Base-by-base conservation (phyloP, 345 rosid species). In the Salix caprea region DNA sequence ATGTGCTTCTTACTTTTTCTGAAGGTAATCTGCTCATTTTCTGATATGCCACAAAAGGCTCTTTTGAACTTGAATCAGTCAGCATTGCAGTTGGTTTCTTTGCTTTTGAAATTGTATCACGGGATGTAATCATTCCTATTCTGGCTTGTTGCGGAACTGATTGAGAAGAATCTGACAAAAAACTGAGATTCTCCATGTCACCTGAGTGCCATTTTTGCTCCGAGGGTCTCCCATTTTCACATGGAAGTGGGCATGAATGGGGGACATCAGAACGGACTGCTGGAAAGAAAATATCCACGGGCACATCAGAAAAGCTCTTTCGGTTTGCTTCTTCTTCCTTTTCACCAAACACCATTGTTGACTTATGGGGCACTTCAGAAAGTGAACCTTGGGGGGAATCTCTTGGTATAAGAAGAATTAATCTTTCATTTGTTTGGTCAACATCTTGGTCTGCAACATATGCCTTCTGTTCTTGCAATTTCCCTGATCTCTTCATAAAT, bases 1-100 rank as follows among this genome's bases (percentile, higher is more conserved):
- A 89, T 44, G 89, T 82, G 85, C 93, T 90, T 84, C 93, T 88
- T 70, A 66, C 81, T 77, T 86, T 93, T 74, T 91, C 95, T 65
- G 85, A 42, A 74, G 77, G 77, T 67, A 36, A 84, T 76, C 83
- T 86, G 71, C 74, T 76, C 7, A 46, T 73, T 72, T 86, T 85
- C 60, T 67, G 71, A 52, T 69, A 86, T 46, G 73, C 85, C 84
- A 71, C 81, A 23, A 67, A 68, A 77, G 84, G 71, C 19, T 54
- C 37, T 28, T 74, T 74, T 39, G 58, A 70, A 64, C 37, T 62
- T 79, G 74, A 62, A 62, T 21, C 65, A 28, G 39, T 30, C 34
- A 21, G 32, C 10, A 21, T 26, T 64, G 62, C 48, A 23, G 78
- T 68, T n/a, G 81, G 74, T 73, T 79, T 85, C 72, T 65, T 80